Percentiles rank a stretch among this genome's conserved stretches.
Conservation (phyloP, 164 flowering plant species). For the Sedum album region DNA sequence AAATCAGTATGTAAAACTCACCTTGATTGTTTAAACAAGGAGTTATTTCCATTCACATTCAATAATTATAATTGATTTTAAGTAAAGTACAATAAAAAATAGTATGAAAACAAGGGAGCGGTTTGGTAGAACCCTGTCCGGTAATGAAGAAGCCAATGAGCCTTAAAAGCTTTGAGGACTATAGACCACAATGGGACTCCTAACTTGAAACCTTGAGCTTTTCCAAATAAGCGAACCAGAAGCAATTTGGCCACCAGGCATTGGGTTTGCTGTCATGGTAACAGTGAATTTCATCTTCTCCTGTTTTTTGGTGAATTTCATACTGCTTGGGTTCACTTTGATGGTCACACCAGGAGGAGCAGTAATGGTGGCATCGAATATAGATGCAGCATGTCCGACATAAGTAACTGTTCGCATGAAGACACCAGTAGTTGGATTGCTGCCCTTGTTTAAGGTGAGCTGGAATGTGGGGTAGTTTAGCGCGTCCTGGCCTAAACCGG, state of each 20-base stretch:
- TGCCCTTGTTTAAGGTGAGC: slow-evolving; percentile 21
- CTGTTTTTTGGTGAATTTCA: slow-evolving; percentile 26
- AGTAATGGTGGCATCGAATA: slow-evolving; percentile 42
- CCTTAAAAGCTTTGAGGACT: slow-evolving; percentile 9
- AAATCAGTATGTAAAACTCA: too few species aligned
- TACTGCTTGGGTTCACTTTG: slow-evolving; percentile 39
- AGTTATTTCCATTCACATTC: too few species aligned
- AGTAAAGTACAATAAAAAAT: too few species aligned
- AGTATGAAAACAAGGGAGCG: neutral
- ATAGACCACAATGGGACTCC: slow-evolving; percentile 64
- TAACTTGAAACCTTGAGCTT: slow-evolving; percentile 36
- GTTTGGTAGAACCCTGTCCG: neutral
- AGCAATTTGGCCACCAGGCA: slow-evolving; percentile 12
- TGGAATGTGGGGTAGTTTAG: slow-evolving; percentile 80
- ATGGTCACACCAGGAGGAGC: slow-evolving; percentile 44
- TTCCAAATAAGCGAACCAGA: slow-evolving; percentile 61
- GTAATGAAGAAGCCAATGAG: too few species aligned
- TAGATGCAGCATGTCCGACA: slow-evolving; percentile 47
- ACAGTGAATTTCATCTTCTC: slow-evolving; percentile 46
- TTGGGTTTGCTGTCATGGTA: slow-evolving; percentile 33
- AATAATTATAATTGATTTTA: too few species aligned
- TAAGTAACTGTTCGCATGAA: slow-evolving; percentile 57
- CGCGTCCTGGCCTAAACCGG: slow-evolving; percentile 37
- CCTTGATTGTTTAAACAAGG: too few species aligned
- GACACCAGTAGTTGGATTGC: slow-evolving; percentile 20